A percentile compares a stretch with the other conserved stretches of the same genome.
Conservation (phyloP, 176 grass and related monocot species). For the Coix lacrymajobi region DNA sequence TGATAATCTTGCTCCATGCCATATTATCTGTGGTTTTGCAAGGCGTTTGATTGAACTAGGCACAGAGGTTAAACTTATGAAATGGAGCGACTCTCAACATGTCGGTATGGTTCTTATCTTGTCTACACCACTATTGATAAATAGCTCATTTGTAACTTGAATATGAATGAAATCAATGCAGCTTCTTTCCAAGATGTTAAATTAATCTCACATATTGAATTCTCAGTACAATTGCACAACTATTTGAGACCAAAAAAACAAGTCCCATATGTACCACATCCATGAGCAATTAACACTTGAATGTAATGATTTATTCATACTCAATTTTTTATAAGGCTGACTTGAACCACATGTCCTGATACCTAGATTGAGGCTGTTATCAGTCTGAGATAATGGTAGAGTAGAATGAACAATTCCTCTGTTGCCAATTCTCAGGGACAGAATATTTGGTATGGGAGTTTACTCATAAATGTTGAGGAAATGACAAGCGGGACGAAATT, state of each 20-base stretch:
- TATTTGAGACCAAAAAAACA: not conserved
- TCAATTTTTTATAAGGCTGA: not conserved
- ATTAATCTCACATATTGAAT: conserved; percentile 5
- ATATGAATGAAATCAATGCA: conserved; percentile 9
- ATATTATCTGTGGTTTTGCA: conserved; percentile 69
- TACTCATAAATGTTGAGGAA: not conserved
- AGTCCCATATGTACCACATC: not conserved
- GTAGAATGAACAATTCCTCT: not conserved
- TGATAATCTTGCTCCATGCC: conserved; percentile 79
- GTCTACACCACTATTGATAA: not conserved
- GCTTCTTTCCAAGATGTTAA: not conserved
- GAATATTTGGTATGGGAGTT: not conserved
- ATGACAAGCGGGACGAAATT: not conserved
- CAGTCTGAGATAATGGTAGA: not conserved
- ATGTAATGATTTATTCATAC: not conserved
- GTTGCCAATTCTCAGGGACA: not conserved
- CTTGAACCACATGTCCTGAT: not conserved
- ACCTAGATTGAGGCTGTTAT: not conserved
- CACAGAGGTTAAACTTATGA: conserved; percentile 70
- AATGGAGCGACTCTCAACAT: conserved; percentile 74
- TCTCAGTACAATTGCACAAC: not conserved
- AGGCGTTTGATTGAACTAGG: conserved; percentile 67
- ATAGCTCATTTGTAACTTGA: not conserved
- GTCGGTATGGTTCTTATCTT: conserved; percentile 41
- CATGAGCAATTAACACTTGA: not conserved